These are phyloP conservation scores for Pueraria montana DNA, from an alignment of 306 rosid species.

Conservation along the genomic window DNA sequence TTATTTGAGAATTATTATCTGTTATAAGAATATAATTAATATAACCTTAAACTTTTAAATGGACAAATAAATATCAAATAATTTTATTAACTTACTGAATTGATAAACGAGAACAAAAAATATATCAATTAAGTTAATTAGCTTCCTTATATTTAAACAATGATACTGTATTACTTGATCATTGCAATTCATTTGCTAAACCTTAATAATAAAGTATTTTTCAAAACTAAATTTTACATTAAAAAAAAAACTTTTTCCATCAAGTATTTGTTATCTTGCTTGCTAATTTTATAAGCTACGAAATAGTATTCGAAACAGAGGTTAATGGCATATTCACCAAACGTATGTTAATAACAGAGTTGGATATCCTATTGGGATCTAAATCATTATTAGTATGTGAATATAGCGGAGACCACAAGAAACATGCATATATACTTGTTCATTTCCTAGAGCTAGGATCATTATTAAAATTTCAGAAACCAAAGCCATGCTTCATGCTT, in stretches of 20 bases:
- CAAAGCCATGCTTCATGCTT: conserved; percentile 43
- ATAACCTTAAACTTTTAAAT: no score
- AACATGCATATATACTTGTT: conserved; percentile 17
- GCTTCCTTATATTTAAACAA: not conserved
- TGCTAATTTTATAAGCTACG: conserved; percentile 24
- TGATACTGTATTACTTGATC: not conserved
- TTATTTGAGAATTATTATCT: no score
- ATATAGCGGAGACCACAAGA: conserved; percentile 38
- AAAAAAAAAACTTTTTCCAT: not conserved
- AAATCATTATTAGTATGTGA: conserved; percentile 37
- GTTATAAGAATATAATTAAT: no score
- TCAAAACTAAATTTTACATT: no score
- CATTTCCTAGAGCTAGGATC: conserved; percentile 22
- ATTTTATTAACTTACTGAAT: no score
- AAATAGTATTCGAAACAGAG: not conserved
- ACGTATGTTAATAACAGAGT: not conserved
- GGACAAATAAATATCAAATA: no score
- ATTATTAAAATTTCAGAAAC: conserved; percentile 24
- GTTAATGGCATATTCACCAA: conserved; percentile 11
- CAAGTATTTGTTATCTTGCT: not conserved
- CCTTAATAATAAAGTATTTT: not conserved
- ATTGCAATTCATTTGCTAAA: not conserved
- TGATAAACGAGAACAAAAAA: not conserved
- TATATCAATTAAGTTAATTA: not conserved
- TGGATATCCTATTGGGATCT: not conserved